Percentiles rank a stretch among this genome's conserved stretches.
phyloP scores from a whole-genome alignment of 106 monocot genomes.

The Acanthochlamys bracteata region DNA sequence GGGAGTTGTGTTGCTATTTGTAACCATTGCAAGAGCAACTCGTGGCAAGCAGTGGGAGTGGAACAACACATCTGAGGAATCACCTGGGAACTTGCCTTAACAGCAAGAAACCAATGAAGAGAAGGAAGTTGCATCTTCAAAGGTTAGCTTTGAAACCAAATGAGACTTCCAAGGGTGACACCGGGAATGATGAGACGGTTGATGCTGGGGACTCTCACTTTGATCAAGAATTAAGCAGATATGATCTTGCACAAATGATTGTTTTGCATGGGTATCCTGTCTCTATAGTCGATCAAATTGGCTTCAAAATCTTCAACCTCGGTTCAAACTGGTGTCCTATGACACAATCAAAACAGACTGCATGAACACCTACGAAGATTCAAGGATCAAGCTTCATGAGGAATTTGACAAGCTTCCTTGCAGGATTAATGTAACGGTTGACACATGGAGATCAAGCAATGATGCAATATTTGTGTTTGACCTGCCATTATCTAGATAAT shows the following conservation, averaged over 20 bases:
- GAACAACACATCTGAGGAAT: conserved; percentile 72
- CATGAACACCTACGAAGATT: conserved; percentile 46
- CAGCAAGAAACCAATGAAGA: conserved; percentile 23
- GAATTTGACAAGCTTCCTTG: conserved; percentile 36
- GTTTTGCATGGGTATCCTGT: conserved; percentile 66
- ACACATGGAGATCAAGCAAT: conserved; percentile 38
- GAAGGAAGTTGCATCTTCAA: conserved; percentile 41
- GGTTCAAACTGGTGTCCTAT: conserved; percentile 37
- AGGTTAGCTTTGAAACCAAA: conserved; percentile 9
- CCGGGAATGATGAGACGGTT: conserved; percentile 5
- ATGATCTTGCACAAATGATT: conserved; percentile 70
- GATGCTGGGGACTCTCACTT: conserved; percentile 17
- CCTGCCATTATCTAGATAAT: conserved; percentile 66
- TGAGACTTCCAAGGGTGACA: conserved; percentile 1
- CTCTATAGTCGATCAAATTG: conserved; percentile 52
- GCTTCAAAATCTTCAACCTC: conserved; percentile 79
- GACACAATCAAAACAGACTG: conserved; percentile 48
- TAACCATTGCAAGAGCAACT: conserved; percentile 72
- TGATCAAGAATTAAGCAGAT: conserved; percentile 56
- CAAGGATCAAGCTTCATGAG: conserved; percentile 34
- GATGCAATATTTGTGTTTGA: conserved; percentile 40
- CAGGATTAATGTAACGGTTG: conserved; percentile 49
- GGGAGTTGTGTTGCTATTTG: conserved; percentile 61
- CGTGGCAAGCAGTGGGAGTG: conserved; percentile 65
- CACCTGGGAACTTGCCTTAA: conserved; percentile 51